Conservation (phyloP, 805 yeast genomes). For the Dipodascus geniculatus region DNA sequence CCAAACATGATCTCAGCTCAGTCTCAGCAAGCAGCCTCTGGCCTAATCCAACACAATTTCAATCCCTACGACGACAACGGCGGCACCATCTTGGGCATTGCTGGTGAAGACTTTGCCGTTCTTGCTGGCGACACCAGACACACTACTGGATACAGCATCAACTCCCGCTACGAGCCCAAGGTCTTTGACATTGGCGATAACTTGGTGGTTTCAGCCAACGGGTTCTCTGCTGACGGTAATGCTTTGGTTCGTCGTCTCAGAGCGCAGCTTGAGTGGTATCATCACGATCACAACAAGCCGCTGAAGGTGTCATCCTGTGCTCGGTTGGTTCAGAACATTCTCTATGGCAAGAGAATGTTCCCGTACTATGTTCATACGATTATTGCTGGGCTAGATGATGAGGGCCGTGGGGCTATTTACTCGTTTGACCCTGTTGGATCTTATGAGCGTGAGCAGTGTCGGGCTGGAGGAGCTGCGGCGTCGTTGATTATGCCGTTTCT, state of each 20-base stretch:
- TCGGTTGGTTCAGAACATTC: conserved; percentile 75
- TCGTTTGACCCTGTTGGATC: conserved; percentile 98
- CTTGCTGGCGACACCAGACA: conserved; percentile 98
- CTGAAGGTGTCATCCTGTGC: conserved; percentile 69
- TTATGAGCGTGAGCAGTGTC: conserved; percentile 91
- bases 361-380: conserved; percentile 95
- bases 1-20: conserved; percentile 1
- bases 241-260: conserved; percentile 68
- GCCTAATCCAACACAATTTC: conserved; percentile 63
- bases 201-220: conserved; percentile 82
- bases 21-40: conserved; percentile 2
- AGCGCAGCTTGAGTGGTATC: conserved; percentile 60
- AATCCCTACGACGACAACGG: conserved; percentile 94
- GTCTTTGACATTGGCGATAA: conserved; percentile 83
- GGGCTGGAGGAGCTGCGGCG: conserved; percentile 98
- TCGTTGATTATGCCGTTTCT: conserved; percentile 92
- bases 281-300: conserved; percentile 72
- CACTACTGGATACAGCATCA: conserved; percentile 85
- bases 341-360: conserved; percentile 89
- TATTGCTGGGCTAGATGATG: conserved; percentile 83
- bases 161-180: conserved; percentile 85
- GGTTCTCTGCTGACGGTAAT: conserved; percentile 90
- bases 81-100: conserved; percentile 94
- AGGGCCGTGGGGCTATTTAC: conserved; percentile 89
- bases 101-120: conserved; percentile 94